These are phyloP conservation scores for Parathielavia hyrcaniae DNA, from an alignment of 495 filamentous ascomycete species.

Conservation along the genomic window DNA sequence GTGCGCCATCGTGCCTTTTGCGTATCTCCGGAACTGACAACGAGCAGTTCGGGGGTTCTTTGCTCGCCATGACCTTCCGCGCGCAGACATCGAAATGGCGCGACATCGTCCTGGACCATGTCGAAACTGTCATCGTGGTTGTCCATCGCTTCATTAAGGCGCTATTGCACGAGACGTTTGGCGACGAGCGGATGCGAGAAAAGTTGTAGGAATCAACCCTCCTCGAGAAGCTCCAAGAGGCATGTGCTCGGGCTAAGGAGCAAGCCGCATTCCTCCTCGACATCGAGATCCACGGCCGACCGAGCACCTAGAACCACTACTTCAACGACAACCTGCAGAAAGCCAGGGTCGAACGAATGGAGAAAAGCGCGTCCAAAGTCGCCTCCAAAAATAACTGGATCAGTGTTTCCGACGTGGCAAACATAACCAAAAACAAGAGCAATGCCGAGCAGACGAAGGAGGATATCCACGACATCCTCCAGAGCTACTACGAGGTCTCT, in stretches of 20 bases:
- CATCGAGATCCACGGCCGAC: slow-evolving; percentile 43
- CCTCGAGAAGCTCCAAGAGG: slow-evolving; percentile 37
- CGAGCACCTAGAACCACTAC: slow-evolving; percentile 49
- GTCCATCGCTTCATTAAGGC: slow-evolving; percentile 46
- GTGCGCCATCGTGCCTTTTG: neutral
- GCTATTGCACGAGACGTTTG: slow-evolving; percentile 36
- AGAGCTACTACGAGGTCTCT: slow-evolving; percentile 57
- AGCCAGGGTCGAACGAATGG: slow-evolving; percentile 25
- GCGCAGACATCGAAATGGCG: slow-evolving; percentile 50
- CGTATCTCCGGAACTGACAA: neutral
- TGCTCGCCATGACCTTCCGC: slow-evolving; percentile 45
- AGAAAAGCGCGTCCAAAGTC: neutral
- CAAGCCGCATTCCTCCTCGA: slow-evolving; percentile 44
- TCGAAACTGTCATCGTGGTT: slow-evolving; percentile 39
- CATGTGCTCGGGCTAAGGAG: slow-evolving; percentile 42
- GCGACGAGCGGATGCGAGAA: slow-evolving; percentile 35
- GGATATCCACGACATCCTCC: slow-evolving; percentile 53
- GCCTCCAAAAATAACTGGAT: neutral
- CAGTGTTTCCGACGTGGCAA: neutral
- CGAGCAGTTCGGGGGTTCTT: slow-evolving; percentile 29
- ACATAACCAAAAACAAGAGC: slow-evolving; percentile 30
- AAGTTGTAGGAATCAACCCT: slow-evolving; percentile 38
- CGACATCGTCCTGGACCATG: slow-evolving; percentile 30
- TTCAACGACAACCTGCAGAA: slow-evolving; percentile 48
- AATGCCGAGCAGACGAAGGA: slow-evolving; percentile 45